A percentile compares a stretch with the other conserved stretches of the same genome.
Evolutionary conservation across 208 protist species (phyloP).

Genomic region (Leishmania mexicana): DNA sequence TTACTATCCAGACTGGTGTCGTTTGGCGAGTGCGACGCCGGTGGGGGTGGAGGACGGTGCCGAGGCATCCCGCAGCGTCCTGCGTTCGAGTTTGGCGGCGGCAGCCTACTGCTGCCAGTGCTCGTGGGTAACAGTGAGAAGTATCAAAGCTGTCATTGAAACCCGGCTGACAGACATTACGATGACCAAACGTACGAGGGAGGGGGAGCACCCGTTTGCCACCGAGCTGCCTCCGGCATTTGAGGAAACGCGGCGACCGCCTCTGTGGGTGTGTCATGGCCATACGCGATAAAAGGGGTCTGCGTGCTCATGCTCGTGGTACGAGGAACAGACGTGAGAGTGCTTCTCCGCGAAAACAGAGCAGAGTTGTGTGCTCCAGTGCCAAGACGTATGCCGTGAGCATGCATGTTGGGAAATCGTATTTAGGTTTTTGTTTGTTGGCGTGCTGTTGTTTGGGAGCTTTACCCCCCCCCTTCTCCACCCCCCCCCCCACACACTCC

Average conservation of each 20-base stretch:
- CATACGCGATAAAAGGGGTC: conserved; percentile 27
- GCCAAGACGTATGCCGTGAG: background rate
- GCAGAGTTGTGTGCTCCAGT: background rate
- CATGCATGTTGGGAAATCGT: background rate
- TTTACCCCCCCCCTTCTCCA: background rate
- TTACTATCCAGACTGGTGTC: conserved; percentile 89
- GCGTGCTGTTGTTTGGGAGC: background rate
- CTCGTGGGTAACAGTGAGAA: conserved; percentile 75
- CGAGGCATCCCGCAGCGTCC: conserved; percentile 24
- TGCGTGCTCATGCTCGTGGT: background rate
- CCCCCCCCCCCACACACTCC: too few species aligned
- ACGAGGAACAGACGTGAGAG: background rate
- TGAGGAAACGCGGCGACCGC: conserved; percentile 59
- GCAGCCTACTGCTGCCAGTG: conserved; percentile 91
- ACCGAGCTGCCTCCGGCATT: conserved; percentile 48
- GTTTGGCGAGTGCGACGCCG: conserved; percentile 51
- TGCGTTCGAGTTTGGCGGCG: conserved; percentile 27
- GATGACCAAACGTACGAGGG: background rate
- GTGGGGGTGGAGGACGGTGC: conserved; percentile 44
- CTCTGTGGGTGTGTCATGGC: conserved; percentile 80
- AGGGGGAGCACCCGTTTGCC: conserved; percentile 44
- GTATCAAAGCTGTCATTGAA: conserved; percentile 46
- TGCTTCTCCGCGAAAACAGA: background rate
- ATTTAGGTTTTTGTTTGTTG: background rate
- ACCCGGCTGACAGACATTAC: conserved; percentile 56